Base-by-base conservation (phyloP, 176 grass and related monocot genomes). In the Musa acuminata region DNA sequence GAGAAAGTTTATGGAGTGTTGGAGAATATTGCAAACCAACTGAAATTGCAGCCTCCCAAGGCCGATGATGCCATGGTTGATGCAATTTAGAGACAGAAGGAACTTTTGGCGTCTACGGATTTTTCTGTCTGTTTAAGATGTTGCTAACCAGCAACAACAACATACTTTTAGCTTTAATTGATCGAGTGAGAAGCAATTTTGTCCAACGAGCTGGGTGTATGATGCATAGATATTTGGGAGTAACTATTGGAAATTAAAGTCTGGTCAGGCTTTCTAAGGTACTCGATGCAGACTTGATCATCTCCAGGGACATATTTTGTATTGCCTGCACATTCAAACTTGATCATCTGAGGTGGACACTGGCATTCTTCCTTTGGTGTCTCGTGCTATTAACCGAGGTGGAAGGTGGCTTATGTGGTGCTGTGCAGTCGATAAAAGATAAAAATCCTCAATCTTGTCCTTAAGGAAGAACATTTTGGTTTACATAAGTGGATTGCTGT, bases 41-140 rank as follows among this genome's bases (percentile, higher is more conserved):
- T 81, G 49, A 77, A 82, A 53, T 65, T 86, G 79, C 78, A 51
- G 78, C 53, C 21, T 78, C 67, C 79, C 78, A 43, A 13, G 25
- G 49, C 62, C 77, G 55, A 74, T 9, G 21, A 73, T 52, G 54
- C 23, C 35, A 58, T 63, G 72, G 48, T 7, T 24, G 65, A 49
- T 23, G 27, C 58, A 49, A 64, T 52, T 14, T 64, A 76, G 58
- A 13, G 57, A 13, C 24, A 50, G 13, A 50, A 50, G 43, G 51
- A 70, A 70, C 8, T 11, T 10, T 70, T n/a, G n/a, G 62, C 35
- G 23, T 65, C 43, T 70, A 3, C 3, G 48, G 43, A 70, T 69
- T 23, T n/a, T 9, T 8, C 3, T 51, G 48, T 43, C 48, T 51
- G 1, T 17, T 21, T 70, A 69, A 20, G 57, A 60, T 60, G 16